Conservation (phyloP, 1,284 basidiomycete genomes). For the Heterobasidion irregulare region DNA sequence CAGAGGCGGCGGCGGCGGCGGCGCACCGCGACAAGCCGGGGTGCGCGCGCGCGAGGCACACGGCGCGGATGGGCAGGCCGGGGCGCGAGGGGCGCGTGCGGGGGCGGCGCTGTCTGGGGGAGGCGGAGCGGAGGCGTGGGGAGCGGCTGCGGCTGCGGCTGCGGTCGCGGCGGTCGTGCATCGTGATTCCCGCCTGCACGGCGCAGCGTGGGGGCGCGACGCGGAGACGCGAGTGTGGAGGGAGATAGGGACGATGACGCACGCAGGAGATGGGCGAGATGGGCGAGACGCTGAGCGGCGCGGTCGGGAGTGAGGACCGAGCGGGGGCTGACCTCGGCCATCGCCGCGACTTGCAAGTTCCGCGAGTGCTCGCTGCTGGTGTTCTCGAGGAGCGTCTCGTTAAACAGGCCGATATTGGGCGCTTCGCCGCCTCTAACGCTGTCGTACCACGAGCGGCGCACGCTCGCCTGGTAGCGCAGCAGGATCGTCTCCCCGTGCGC, state of each 20-base stretch:
- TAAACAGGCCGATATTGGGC: not conserved
- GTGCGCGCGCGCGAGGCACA: not conserved
- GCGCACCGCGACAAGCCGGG: not conserved
- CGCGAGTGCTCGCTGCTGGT: not conserved
- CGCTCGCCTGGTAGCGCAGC: not conserved
- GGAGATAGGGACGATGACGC: no score
- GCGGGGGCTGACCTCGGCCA: not conserved
- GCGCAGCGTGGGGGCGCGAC: no score
- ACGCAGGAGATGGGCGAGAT: not conserved
- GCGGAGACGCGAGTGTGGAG: no score
- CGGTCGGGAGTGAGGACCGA: not conserved
- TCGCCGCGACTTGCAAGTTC: not conserved
- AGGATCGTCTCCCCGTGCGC: not conserved
- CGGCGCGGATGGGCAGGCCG: not conserved
- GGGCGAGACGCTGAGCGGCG: not conserved
- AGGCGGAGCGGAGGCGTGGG: no score
- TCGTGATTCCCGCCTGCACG: no score
- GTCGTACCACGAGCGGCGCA: not conserved
- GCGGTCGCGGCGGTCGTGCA: no score
- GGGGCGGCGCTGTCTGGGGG: no score
- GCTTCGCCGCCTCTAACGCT: not conserved
- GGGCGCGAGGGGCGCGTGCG: no score
- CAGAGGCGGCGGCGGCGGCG: not conserved
- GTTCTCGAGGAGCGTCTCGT: not conserved
- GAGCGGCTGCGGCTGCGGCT: no score